Conservation (phyloP, 306 rosid genomes). For the Datisca glomerata region DNA sequence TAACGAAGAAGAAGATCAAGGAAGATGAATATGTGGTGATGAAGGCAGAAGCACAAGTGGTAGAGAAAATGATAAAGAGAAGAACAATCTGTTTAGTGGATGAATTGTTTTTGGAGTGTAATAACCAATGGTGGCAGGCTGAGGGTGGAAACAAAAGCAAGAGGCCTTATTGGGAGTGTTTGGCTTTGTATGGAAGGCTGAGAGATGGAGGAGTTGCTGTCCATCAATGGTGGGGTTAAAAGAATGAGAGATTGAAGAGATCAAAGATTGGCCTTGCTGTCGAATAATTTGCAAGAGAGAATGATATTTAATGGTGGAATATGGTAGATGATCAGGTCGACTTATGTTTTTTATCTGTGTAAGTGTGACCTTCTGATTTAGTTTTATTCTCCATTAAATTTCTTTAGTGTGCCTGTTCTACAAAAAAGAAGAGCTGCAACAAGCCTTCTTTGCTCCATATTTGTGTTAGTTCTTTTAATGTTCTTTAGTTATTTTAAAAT, state of each 20-base stretch:
- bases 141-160: constrained; percentile 22
- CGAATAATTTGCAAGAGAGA: too few relatives aligned
- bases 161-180: constrained; percentile 61
- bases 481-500: too few relatives aligned
- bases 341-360: too few relatives aligned
- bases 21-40: constrained; percentile 55
- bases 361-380: too few relatives aligned
- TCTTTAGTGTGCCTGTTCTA: too few relatives aligned
- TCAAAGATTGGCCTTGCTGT: too few relatives aligned
- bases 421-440: too few relatives aligned
- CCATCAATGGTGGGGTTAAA: constrained; percentile 67
- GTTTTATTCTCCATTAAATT: too few relatives aligned
- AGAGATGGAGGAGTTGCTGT: constrained; percentile 63
- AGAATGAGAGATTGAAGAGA: neutral
- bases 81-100: constrained; percentile 39
- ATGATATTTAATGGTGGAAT: too few relatives aligned
- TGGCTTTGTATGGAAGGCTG: constrained; percentile 54
- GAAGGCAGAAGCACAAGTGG: constrained; percentile 53
- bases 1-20: constrained; percentile 28
- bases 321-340: too few relatives aligned
- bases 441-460: too few relatives aligned
- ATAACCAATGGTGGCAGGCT: constrained; percentile 40
- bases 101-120: constrained; percentile 62
- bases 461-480: too few relatives aligned
- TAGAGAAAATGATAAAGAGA: constrained; percentile 38